Evolutionary conservation across 1,139 yeast genomes (phyloP).

Genomic region (Nakaseomyces glabratus): DNA sequence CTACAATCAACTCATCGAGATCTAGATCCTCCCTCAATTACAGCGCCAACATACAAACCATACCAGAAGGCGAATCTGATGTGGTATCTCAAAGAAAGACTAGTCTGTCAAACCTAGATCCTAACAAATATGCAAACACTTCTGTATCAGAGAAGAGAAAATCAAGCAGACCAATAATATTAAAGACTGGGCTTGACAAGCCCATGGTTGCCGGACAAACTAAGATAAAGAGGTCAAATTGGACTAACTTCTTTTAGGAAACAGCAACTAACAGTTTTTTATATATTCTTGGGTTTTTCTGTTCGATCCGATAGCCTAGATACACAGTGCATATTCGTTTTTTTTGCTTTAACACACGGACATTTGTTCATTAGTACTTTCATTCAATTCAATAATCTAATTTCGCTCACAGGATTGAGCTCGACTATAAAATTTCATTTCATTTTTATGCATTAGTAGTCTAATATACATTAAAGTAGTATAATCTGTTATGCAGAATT

Average conservation of each 20-base stretch:
- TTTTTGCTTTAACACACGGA: no score
- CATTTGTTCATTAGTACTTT: no score
- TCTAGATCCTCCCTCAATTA: conserved; percentile 9
- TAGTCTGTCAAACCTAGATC: conserved; percentile 1
- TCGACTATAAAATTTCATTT: no score
- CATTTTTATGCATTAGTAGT: no score
- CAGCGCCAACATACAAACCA: conserved; percentile 7
- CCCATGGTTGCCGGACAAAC: conserved; percentile 7
- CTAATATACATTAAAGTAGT: no score
- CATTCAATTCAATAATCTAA: no score
- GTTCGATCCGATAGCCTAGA: no score
- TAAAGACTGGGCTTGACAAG: conserved; percentile 14
- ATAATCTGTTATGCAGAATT: no score
- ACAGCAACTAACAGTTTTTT: conserved; percentile 5
- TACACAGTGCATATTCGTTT: no score
- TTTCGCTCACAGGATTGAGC: no score
- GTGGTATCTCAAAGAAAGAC: background rate
- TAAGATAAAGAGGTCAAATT: conserved; percentile 9
- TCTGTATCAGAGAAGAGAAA: conserved; percentile 6
- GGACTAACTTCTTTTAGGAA: conserved; percentile 11
- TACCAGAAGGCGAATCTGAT: conserved; percentile 4
- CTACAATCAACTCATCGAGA: conserved; percentile 19
- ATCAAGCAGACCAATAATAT: conserved; percentile 16
- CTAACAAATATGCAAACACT: conserved; percentile 6
- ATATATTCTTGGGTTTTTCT: background rate